Evolutionary conservation across 2,329 filamentous ascomycete genomes (phyloP).

Genomic region (Ophiosphaerella korrae): DNA sequence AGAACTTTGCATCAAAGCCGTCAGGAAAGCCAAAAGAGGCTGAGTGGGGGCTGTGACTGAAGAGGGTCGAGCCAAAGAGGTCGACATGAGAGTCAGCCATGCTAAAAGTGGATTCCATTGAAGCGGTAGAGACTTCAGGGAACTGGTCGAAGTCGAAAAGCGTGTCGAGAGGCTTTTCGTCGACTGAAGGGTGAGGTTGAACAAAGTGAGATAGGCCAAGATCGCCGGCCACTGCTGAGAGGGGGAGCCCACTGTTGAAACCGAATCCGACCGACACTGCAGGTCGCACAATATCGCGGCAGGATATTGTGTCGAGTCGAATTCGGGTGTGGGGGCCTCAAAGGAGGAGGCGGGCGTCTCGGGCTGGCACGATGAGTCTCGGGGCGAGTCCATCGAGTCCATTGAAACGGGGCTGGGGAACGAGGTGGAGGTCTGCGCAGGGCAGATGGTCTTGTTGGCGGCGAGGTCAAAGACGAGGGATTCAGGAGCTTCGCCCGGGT

Average conservation of each 20-base stretch:
- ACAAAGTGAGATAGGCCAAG: conserved; percentile 44
- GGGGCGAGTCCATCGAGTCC: conserved; percentile 48
- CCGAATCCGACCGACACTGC: conserved; percentile 90
- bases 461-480: conserved; percentile 24
- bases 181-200: conserved; percentile 45
- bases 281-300: conserved; percentile 99
- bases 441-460: conserved; percentile 41
- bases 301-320: conserved; percentile 99
- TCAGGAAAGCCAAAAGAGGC: conserved; percentile 45
- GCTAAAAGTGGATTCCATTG: conserved; percentile 31
- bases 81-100: conserved; percentile 40
- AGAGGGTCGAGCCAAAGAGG: conserved; percentile 44
- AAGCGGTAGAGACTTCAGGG: conserved; percentile 32
- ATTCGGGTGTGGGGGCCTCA: conserved; percentile 58
- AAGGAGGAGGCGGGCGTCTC: conserved; percentile 47
- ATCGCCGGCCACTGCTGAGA: conserved; percentile 30
- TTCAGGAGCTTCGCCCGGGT: conserved; percentile 35
- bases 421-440: conserved; percentile 40
- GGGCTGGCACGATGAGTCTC: conserved; percentile 45
- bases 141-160: conserved; percentile 50
- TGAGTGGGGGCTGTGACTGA: conserved; percentile 32
- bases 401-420: conserved; percentile 46
- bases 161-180: conserved; percentile 45
- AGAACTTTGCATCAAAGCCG: conserved; percentile 48
- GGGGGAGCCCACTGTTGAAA: conserved; percentile 24